Conservation (phyloP, 352 stramenopile genomes). For the Bremia lactucae region DNA sequence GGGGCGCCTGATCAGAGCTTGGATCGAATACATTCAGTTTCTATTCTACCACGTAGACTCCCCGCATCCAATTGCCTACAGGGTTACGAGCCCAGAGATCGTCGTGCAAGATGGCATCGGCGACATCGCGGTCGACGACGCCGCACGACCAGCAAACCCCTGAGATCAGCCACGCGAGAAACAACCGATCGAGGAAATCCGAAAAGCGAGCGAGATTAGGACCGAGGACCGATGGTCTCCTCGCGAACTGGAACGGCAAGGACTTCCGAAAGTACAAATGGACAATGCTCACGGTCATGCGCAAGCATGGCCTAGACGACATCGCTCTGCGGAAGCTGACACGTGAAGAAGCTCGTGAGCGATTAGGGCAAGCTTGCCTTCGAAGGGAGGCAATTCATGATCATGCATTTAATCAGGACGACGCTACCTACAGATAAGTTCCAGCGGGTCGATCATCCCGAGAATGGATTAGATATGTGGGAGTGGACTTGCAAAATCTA, state of each 20-base stretch:
- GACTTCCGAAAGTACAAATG: conserved; percentile 2
- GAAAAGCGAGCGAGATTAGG: too few species aligned
- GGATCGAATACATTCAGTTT: too few species aligned
- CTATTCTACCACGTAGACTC: too few species aligned
- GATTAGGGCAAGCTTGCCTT: not conserved
- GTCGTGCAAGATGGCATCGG: not conserved
- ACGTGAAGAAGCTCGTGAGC: not conserved
- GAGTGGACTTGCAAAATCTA: not conserved
- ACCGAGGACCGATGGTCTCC: too few species aligned
- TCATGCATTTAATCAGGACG: conserved; percentile 3
- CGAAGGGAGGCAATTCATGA: conserved; percentile 2
- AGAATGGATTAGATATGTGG: not conserved
- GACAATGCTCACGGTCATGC: not conserved
- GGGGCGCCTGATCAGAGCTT: too few species aligned
- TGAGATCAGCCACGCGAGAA: too few species aligned
- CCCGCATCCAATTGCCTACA: too few species aligned
- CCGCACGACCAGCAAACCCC: too few species aligned
- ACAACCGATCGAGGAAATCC: too few species aligned
- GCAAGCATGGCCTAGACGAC: not conserved
- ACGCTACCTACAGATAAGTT: not conserved
- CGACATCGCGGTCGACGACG: too few species aligned
- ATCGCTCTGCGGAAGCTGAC: not conserved
- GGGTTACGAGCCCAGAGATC: too few species aligned
- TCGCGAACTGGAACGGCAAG: conserved; percentile 4
- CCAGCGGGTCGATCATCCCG: not conserved